A percentile compares a stretch with the other conserved stretches of the same genome.
phyloP scores from a whole-genome alignment of 306 rosid species.

The Delonix regia region DNA sequence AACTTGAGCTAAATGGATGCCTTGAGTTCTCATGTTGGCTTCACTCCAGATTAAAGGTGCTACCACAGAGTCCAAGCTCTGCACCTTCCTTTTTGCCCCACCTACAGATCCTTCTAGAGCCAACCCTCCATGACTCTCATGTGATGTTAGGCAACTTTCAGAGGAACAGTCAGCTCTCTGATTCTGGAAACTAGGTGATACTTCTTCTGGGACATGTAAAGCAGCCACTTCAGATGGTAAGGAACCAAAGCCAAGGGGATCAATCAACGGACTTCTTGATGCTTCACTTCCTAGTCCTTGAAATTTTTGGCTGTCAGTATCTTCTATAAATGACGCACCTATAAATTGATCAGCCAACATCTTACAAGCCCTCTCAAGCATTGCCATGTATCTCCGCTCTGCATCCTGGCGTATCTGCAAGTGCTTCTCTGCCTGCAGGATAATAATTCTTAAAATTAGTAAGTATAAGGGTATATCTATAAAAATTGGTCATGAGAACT shows the following conservation, averaged over 20 bases:
- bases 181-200: constrained; percentile 38
- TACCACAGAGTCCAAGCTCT: constrained; percentile 42
- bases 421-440: constrained; percentile 71
- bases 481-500: neutral
- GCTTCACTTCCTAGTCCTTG: constrained; percentile 45
- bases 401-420: constrained; percentile 73
- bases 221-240: constrained; percentile 44
- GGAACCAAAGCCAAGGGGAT: constrained; percentile 53
- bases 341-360: constrained; percentile 71
- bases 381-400: constrained; percentile 57
- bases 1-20: neutral
- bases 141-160: constrained; percentile 43
- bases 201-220: constrained; percentile 43
- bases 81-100: constrained; percentile 44
- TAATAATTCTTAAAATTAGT: constrained; percentile 25
- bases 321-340: constrained; percentile 42
- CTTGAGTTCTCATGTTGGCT: neutral
- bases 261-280: constrained; percentile 44
- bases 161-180: constrained; percentile 69
- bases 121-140: constrained; percentile 52
- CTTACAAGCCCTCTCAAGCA: constrained; percentile 47
- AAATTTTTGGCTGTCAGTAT: constrained; percentile 46
- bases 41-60: neutral
- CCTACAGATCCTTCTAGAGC: constrained; percentile 55
- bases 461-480: constrained; percentile 6